Base-by-base conservation (phyloP, 208 protist genomes). In the Zelonia costaricensis region DNA sequence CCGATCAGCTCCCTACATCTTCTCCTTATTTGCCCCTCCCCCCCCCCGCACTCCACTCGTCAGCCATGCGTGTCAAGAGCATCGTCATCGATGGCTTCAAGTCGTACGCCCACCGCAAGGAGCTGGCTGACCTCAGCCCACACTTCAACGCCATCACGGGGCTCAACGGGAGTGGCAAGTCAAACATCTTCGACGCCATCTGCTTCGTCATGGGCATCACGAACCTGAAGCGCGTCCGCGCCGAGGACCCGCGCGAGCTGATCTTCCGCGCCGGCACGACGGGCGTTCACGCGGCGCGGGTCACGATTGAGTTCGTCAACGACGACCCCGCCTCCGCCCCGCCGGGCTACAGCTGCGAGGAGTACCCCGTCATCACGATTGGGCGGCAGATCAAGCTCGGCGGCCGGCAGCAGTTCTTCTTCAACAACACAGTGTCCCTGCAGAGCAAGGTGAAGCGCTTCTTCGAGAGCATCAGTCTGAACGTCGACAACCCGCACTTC, bases 11-110 rank as follows among this genome's bases (percentile, higher is more conserved):
- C n/a, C n/a, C n/a, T n/a, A n/a, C n/a, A 31, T 55, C 42, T 4
- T 51, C 36, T 42, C 36, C 36, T 42, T 15, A 15, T 43, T 16
- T 33, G 4, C 18, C 30, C 18, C 53, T 30, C 53, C 36, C 7
- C 15, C 51, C 18, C 31, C 25, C 16, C 16, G n/a, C n/a, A 5
- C 5, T n/a, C 20, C 20, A 18, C 36, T 13, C n/a, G 7, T 46
- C 28, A 1, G 12, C 55, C 2, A 99, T 99, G 99, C 97, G 95
- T 64, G 97, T 99, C 33, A 94, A 99, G 65, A 92, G 99, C 68
- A 97, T 99, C 44, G 97, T 99, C 16, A 80, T 99, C 39, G 98
- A 99, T 71, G 99, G 99, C 20, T 99, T 99, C 86, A 99, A 99
- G 86, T 99, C 98, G 22, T 99, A 99, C 82, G 97, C 97, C 18